Percentiles rank a stretch among this genome's conserved stretches.
Evolutionary conservation across 2,329 filamentous ascomycete genomes (phyloP).

Genomic region (Beauveria australis): DNA sequence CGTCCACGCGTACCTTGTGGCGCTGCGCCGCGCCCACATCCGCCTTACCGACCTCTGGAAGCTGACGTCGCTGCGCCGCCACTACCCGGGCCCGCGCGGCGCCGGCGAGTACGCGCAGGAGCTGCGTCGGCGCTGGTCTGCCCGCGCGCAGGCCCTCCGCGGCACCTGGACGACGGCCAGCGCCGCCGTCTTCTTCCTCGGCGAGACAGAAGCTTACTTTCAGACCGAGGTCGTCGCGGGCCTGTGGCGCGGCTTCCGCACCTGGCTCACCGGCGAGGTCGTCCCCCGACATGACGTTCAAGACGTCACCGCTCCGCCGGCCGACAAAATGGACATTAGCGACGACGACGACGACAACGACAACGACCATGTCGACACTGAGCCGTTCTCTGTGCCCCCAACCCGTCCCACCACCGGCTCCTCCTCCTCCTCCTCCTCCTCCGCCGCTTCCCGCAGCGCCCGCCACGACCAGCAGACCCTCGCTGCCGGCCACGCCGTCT

Average conservation of each 20-base stretch:
- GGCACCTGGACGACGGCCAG: slow-evolving; percentile 85
- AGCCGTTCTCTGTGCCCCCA: slow-evolving; percentile 12
- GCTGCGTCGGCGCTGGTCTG: slow-evolving; percentile 55
- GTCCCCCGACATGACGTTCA: not conserved
- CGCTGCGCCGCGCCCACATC: slow-evolving; percentile 77
- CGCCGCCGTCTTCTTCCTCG: slow-evolving; percentile 80
- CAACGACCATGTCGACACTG: too few relatives aligned
- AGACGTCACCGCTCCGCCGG: not conserved
- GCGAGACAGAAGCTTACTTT: slow-evolving; percentile 79
- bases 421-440: slow-evolving; percentile 13
- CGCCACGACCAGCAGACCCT: slow-evolving; percentile 76
- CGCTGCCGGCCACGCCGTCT: slow-evolving; percentile 68
- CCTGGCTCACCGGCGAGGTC: slow-evolving; percentile 55
- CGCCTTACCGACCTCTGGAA: slow-evolving; percentile 83
- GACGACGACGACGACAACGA: not conserved
- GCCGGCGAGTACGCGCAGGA: slow-evolving; percentile 53
- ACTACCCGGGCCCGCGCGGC: slow-evolving; percentile 61
- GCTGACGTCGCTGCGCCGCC: slow-evolving; percentile 66
- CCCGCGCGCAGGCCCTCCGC: slow-evolving; percentile 60
- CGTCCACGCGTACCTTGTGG: slow-evolving; percentile 82
- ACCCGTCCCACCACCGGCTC: slow-evolving; percentile 14
- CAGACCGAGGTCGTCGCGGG: slow-evolving; percentile 81
- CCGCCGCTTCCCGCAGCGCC: not conserved
- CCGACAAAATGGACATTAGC: not conserved
- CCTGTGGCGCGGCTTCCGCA: slow-evolving; percentile 71